Base-by-base conservation (phyloP, 192 early-diverging fungal species). In the Pilobolus umbonatus region DNA sequence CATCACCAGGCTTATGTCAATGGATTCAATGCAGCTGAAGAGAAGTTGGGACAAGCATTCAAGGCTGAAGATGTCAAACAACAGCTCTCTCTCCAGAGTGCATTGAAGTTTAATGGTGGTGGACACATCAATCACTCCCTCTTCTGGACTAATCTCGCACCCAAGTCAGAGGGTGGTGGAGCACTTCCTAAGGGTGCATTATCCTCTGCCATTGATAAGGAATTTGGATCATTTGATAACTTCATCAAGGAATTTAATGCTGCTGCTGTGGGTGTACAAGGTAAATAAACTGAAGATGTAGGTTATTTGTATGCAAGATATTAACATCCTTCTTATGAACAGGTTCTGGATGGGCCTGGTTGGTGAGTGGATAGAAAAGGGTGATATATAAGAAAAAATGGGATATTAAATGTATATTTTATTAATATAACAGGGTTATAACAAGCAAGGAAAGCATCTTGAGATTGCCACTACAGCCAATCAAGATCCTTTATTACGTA, bases 311-410 rank as follows among this genome's bases (percentile, higher is more conserved):
- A 46, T 25, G 31, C 19, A 32, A 19, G 52, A 56, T 57, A 26
- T 75, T 29, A 43, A 29, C 8, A 21, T 53, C 51, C n/a, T 19
- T 32, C 7, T 26, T 39, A n/a, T n/a, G n/a, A n/a, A 32, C 47
- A 77, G 74, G 87, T 43, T 89, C 87, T 24, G 95, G 95, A 1
- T 98, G 95, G 95, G 92, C 88, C n/a, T 98, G 95, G 95, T 75
- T 98, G 70, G 76, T 81, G 63, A 59, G 80, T 63, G 35, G 7
- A 38, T 49, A 5, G n/a, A n/a, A n/a, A n/a, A n/a, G n/a, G n/a
- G n/a, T n/a, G n/a, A n/a, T n/a, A n/a, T n/a, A n/a, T n/a, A n/a
- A n/a, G n/a, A n/a, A n/a, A n/a, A n/a, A n/a, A n/a, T n/a, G n/a
- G n/a, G n/a, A n/a, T n/a, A n/a, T n/a, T n/a, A n/a, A n/a, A n/a